phyloP scores from a whole-genome alignment of 2,329 filamentous ascomycete species.

The Diaporthe eres region DNA sequence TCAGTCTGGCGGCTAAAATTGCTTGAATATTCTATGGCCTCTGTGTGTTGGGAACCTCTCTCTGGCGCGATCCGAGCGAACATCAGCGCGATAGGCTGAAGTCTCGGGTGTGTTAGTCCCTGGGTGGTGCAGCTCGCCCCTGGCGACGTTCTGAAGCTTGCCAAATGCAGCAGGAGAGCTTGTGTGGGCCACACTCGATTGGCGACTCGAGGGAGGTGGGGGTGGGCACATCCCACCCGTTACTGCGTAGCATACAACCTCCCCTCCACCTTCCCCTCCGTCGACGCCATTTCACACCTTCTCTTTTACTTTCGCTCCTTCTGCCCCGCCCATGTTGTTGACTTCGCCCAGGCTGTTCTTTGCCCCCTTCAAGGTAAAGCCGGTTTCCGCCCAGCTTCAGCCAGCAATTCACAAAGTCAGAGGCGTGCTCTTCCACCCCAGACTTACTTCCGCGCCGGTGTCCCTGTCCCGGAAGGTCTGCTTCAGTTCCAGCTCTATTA shows the following conservation, averaged over 20 bases:
- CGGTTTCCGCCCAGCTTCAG: not conserved
- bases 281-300: conserved; percentile 3
- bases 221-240: not conserved
- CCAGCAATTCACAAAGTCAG: conserved; percentile 9
- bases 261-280: conserved; percentile 10
- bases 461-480: conserved; percentile 11
- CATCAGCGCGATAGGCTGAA: not conserved
- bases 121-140: not conserved
- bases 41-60: too few species aligned
- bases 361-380: conserved; percentile 20
- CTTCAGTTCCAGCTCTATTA: conserved; percentile 26
- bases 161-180: conserved; percentile 40
- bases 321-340: conserved; percentile 37
- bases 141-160: conserved; percentile 4
- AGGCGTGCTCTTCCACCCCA: conserved; percentile 19
- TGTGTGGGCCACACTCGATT: conserved; percentile 34
- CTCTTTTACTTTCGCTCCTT: conserved; percentile 6
- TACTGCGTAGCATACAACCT: not conserved
- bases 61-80: not conserved
- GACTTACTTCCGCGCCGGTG: not conserved
- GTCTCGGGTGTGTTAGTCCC: not conserved
- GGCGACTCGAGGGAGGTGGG: conserved; percentile 33
- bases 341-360: conserved; percentile 29
- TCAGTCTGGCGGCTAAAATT: not conserved
- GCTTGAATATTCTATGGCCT: not conserved